Conservation (phyloP, 345 rosid genomes). For the Laguncularia racemosa region DNA sequence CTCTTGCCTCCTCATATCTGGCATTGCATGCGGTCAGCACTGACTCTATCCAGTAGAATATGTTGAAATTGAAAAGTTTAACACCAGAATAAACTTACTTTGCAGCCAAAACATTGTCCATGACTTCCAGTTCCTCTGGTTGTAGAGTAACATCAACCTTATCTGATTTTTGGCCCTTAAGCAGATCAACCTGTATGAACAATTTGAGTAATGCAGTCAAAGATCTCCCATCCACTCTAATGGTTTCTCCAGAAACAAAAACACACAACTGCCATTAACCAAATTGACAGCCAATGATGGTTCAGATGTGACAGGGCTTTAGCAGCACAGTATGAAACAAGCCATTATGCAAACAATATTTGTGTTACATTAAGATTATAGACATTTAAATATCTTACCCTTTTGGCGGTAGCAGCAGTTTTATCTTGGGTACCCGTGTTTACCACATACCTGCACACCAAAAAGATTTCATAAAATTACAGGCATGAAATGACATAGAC, state of each 20-base stretch:
- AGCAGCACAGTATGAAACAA: background rate
- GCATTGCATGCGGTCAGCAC: constrained; percentile 8
- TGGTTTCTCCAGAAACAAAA: too few species aligned
- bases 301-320: background rate
- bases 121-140: constrained; percentile 87
- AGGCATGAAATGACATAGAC: background rate
- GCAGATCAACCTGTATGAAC: constrained; percentile 73
- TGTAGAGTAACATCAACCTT: constrained; percentile 78
- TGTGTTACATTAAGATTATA: background rate
- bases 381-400: constrained; percentile 49
- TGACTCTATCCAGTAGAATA: background rate
- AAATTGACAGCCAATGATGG: too few species aligned
- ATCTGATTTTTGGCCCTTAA: constrained; percentile 89
- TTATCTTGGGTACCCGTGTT: constrained; percentile 77
- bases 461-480: background rate
- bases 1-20: constrained; percentile 98
- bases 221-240: background rate
- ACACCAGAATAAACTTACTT: constrained; percentile 46
- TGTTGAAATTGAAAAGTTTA: background rate
- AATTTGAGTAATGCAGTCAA: background rate
- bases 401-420: constrained; percentile 66
- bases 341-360: background rate
- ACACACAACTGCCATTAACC: too few species aligned
- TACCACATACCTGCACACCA: constrained; percentile 48
- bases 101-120: constrained; percentile 90